Base-by-base conservation (phyloP, 2,329 filamentous ascomycete genomes). In the Davidsoniella eucalypti region DNA sequence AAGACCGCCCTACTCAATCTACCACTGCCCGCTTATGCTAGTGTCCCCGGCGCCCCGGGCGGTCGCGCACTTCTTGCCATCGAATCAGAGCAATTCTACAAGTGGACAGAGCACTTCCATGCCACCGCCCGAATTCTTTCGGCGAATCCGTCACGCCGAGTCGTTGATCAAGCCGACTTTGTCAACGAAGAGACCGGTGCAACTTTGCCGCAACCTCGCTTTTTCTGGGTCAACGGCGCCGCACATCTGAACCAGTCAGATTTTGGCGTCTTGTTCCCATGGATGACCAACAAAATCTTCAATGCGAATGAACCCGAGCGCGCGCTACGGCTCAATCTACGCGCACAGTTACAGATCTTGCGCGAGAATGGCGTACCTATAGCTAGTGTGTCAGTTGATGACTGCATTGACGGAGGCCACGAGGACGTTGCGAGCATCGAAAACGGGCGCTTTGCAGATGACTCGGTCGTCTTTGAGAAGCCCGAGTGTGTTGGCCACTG, bases 201-300 rank as follows among this genome's bases (percentile, higher is more conserved):
- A 25, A 63, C 60, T 50, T 62, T 73, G 12, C 57, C 65, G 0
- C 67, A 71, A 51, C 80, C 85, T 4, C 74, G 80, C 56, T 76
- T 90, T 58, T 93, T 84, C 66, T 90, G 85, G 61, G 79, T 85
- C 2, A 61, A 71, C 12, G 69, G 74, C 42, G 83, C 80, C n/a
- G 84, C 86, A 0, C 87, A 94, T 61, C 72, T 93, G 23, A 85
- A 75, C 52, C 87, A 93, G 63, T 84, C 78, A 17, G 87, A 94
- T 59, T 93, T 92, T 57, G 87, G 84, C 36, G 67, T 92, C 21
- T 65, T 94, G 18, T 93, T 93, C 59, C 85, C 85, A 0, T 83
- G 80, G 72, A 58, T 80, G 44, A 78, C 74, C 7, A 73, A 70
- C 57, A 71, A 69, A 56, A 69, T 80, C 7, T 76, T 79, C 56